Percentiles rank a stretch among this genome's conserved stretches.
Evolutionary conservation across 2,329 filamentous ascomycete genomes (phyloP).

Genomic region (Cladosporium phlei): DNA sequence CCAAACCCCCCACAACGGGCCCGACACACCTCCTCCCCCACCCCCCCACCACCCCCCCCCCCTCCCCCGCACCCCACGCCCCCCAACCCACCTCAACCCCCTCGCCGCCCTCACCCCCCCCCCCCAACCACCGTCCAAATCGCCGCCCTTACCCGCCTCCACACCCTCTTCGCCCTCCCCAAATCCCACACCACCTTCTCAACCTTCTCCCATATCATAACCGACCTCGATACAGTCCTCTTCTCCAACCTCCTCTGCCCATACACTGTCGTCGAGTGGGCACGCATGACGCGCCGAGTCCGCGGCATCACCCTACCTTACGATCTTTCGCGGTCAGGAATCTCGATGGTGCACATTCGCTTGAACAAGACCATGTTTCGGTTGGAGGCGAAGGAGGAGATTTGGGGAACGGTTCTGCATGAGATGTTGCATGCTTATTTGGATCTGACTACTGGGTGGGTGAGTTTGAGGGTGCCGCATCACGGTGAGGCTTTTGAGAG

Average conservation of each 20-base stretch:
- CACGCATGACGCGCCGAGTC: background rate
- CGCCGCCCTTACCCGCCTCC: background rate
- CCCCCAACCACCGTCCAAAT: background rate
- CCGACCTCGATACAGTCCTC: background rate
- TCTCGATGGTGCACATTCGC: background rate
- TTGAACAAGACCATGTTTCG: background rate
- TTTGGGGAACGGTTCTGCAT: constrained; percentile 18
- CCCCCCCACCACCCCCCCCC: no score
- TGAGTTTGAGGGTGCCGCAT: background rate
- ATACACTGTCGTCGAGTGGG: background rate
- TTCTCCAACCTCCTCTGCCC: background rate
- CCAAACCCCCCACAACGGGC: background rate
- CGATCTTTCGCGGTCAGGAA: background rate
- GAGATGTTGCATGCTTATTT: constrained; percentile 20
- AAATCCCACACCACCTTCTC: background rate
- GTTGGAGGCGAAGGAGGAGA: background rate
- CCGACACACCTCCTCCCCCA: background rate
- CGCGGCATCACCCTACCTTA: background rate
- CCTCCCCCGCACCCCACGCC: background rate
- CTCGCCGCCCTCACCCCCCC: background rate
- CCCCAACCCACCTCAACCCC: background rate
- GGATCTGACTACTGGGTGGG: constrained; percentile 10
- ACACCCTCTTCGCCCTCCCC: background rate
- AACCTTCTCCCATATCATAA: background rate
- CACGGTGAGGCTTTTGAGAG: background rate